Percentiles rank a stretch among this genome's conserved stretches.
Conservation (phyloP, 768 basidiomycete species). For the Pulveroboletus ravenelii region DNA sequence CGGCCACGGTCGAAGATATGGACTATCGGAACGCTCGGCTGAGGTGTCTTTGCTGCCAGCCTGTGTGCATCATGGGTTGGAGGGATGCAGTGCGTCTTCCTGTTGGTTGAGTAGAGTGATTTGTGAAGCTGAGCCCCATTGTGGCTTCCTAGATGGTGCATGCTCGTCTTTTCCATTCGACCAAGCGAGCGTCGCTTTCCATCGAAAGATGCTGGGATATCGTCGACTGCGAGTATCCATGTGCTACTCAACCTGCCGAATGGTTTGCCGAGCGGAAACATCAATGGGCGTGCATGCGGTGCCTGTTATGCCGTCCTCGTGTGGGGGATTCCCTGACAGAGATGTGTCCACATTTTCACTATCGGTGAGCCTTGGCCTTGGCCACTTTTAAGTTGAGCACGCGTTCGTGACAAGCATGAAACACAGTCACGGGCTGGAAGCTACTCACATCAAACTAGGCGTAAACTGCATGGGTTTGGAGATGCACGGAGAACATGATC, state of each 20-base stretch:
- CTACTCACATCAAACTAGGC: too few species aligned
- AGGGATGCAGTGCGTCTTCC: conserved; percentile 1
- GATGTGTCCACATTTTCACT: neutral
- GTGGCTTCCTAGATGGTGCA: too few species aligned
- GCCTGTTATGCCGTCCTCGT: conserved; percentile 7
- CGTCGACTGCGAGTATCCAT: neutral
- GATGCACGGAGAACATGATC: too few species aligned
- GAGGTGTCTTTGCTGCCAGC: neutral
- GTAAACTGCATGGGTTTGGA: neutral
- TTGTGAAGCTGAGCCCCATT: too few species aligned
- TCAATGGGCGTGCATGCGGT: neutral
- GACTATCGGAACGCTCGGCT: conserved; percentile 1
- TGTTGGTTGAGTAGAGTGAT: too few species aligned
- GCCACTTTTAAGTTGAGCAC: neutral
- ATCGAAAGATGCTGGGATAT: too few species aligned
- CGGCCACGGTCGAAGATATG: neutral
- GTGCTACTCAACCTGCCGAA: neutral
- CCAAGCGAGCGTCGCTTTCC: too few species aligned
- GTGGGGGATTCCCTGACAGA: neutral
- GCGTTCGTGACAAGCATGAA: neutral
- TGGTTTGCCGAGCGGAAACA: neutral
- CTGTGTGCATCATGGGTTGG: neutral
- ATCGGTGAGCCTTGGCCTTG: neutral
- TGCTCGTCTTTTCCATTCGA: too few species aligned
- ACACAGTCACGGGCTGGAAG: neutral